Percentiles rank a stretch among this genome's conserved stretches.
Evolutionary conservation across 1,139 yeast genomes (phyloP).

Genomic region (Ogataea hybrid): DNA sequence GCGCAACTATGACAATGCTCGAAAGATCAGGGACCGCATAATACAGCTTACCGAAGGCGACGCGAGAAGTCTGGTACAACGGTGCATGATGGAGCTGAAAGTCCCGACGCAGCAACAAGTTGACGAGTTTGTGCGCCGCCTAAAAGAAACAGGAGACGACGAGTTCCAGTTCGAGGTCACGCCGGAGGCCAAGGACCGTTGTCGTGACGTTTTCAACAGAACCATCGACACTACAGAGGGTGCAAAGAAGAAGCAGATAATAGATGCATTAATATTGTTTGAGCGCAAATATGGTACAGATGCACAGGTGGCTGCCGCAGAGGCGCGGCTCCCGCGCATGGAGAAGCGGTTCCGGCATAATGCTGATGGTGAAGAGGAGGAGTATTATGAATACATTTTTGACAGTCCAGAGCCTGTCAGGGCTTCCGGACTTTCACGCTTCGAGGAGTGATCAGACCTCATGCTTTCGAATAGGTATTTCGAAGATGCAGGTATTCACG

Average conservation of each 20-base stretch:
- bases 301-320: conserved; percentile 37
- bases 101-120: conserved; percentile 59
- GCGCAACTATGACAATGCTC: conserved; percentile 54
- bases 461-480: conserved; percentile 26
- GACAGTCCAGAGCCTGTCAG: conserved; percentile 39
- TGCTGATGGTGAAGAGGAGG: conserved; percentile 50
- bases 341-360: conserved; percentile 46
- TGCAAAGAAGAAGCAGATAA: conserved; percentile 50
- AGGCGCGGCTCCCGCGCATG: conserved; percentile 54
- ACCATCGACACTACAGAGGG: conserved; percentile 40
- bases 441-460: conserved; percentile 7
- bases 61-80: conserved; percentile 59
- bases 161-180: conserved; percentile 42
- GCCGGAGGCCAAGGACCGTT: conserved; percentile 48
- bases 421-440: conserved; percentile 15
- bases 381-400: conserved; percentile 62
- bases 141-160: conserved; percentile 40
- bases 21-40: conserved; percentile 48
- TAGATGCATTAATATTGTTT: conserved; percentile 66
- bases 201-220: conserved; percentile 55
- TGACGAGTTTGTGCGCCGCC: conserved; percentile 31
- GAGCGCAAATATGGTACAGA: conserved; percentile 62
- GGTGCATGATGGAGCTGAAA: conserved; percentile 69
- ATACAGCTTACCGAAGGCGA: conserved; percentile 36
- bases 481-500: conserved; percentile 33